These are phyloP conservation scores for Jasminum sambac DNA, from an alignment of 257 asterid species.

Conservation along the genomic window DNA sequence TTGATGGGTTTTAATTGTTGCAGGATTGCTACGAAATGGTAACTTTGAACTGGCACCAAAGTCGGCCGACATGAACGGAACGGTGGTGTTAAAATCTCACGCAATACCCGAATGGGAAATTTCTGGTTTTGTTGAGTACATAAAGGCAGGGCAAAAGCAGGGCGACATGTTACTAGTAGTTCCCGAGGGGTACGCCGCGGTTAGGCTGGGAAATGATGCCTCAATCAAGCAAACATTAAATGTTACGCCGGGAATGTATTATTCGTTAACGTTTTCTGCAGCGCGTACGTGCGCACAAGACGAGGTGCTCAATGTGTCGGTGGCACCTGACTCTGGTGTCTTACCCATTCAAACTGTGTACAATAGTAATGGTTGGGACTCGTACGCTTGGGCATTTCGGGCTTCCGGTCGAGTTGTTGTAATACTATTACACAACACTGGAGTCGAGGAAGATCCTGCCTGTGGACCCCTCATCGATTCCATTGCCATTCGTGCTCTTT, in stretches of 20 bases:
- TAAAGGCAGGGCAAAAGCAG: slow-evolving; percentile 87
- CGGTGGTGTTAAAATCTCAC: slow-evolving; percentile 52
- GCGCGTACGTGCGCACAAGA: slow-evolving; percentile 97
- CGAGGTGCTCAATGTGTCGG: slow-evolving; percentile 72
- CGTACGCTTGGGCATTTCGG: slow-evolving; percentile 89
- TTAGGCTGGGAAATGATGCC: slow-evolving; percentile 92
- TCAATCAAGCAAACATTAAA: slow-evolving; percentile 64
- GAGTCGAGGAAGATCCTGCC: slow-evolving; percentile 93
- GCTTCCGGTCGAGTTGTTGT: slow-evolving; percentile 41
- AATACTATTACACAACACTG: slow-evolving; percentile 79
- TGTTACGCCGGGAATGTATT: slow-evolving; percentile 77
- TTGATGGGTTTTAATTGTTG: slow-evolving; percentile 12
- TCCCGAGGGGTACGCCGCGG: slow-evolving; percentile 91
- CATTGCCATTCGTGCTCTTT: slow-evolving; percentile 66
- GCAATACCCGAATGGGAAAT: slow-evolving; percentile 78
- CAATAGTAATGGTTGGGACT: slow-evolving; percentile 93
- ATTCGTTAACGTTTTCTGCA: slow-evolving; percentile 81
- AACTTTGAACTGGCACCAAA: slow-evolving; percentile 75
- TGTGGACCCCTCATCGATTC: slow-evolving; percentile 97
- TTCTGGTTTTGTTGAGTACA: slow-evolving; percentile 92
- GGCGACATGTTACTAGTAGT: slow-evolving; percentile 94
- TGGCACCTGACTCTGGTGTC: slow-evolving; percentile 78
- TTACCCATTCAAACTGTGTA: slow-evolving; percentile 84
- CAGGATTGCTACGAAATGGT: slow-evolving; percentile 81
- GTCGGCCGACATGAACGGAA: slow-evolving; percentile 61